Base-by-base conservation (phyloP, 441 rosid species). In the Melastoma candidum region DNA sequence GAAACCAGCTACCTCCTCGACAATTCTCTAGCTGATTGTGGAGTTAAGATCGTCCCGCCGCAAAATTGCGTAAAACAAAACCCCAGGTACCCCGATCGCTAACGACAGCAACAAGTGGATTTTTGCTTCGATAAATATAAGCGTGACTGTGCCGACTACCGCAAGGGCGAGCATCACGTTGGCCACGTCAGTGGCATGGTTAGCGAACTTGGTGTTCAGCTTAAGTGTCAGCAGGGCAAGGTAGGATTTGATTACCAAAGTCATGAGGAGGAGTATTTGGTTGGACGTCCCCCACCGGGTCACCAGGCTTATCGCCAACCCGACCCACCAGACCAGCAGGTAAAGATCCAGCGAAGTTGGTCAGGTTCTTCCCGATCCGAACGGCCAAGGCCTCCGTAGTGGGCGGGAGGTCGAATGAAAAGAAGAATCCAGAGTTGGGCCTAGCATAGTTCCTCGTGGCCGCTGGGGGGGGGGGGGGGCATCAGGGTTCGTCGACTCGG, bases 281-380 rank as follows among this genome's bases (percentile, higher is more conserved):
- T 24, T 0, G 41, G 41, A 36, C 8, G 41, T 36, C 12, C 39
- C 12, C 11, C 53, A 47, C 64, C 12, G 1, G 2, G 53, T 49
- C 27, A 60, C 1, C 0, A 60, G 58, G 53, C 53, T 60, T 45
- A 39, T 60, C 43, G 58, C 46, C 58, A 60, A 10, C 3, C 64
- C 53, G 13, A 32, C 7, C 51, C 64, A 60, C 39, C 46, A 12
- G 14, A 53, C 25, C 2, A 60, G 12, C 46, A 0, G 1, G 43
- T 60, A 60, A 60, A 60, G 22, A 32, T 26, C 52, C 14, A 14
- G 52, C 44, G 44, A 60, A 47, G 52, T 25, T 27, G 52, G 9
- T 12, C 3, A 60, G 4, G 53, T 60, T 53, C 43, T 9, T 46
- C 39, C 46, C 17, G 41, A 60, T 47, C 36, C 53, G 52, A 26